Percentiles rank a stretch among this genome's conserved stretches.
Conservation (phyloP, 2,329 filamentous ascomycete species). For the Fusarium stilboides region DNA sequence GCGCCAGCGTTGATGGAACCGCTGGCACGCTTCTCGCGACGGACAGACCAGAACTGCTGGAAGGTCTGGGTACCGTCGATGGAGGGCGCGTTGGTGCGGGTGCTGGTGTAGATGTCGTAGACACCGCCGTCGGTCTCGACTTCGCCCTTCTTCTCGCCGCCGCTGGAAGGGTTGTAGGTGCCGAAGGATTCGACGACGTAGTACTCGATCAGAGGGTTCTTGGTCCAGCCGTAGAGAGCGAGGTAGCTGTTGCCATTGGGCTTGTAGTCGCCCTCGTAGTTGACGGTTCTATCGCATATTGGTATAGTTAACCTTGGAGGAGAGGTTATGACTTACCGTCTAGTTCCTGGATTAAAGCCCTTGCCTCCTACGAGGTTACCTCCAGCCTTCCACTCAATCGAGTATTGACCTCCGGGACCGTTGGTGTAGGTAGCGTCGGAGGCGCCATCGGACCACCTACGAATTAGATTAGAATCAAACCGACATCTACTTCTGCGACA, state of each 20-base stretch:
- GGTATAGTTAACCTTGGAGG: constrained; percentile 14
- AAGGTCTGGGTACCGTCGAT: constrained; percentile 66
- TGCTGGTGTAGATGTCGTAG: constrained; percentile 58
- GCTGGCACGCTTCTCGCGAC: constrained; percentile 63
- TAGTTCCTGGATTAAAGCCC: constrained; percentile 44
- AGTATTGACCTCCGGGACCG: constrained; percentile 60
- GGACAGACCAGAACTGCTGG: constrained; percentile 68
- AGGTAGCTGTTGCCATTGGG: constrained; percentile 58
- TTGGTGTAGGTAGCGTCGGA: constrained; percentile 63
- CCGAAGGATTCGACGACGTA: constrained; percentile 58
- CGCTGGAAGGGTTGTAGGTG: constrained; percentile 52
- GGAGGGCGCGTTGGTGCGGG: constrained; percentile 60
- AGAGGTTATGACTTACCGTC: constrained; percentile 55
- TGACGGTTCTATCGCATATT: constrained; percentile 32
- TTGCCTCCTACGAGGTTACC: constrained; percentile 50
- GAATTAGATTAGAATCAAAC: not conserved
- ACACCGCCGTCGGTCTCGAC: constrained; percentile 55
- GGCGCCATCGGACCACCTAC: constrained; percentile 62
- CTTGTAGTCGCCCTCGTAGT: constrained; percentile 51
- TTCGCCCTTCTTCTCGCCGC: constrained; percentile 53
- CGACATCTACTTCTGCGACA: too few species aligned
- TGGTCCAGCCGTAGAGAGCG: constrained; percentile 59
- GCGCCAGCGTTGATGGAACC: constrained; percentile 65
- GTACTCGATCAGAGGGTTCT: constrained; percentile 57
- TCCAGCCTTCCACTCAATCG: constrained; percentile 58